These are phyloP conservation scores for Xylariaceae sp. DNA, from an alignment of 2,329 filamentous ascomycete genomes.

Conservation along the genomic window DNA sequence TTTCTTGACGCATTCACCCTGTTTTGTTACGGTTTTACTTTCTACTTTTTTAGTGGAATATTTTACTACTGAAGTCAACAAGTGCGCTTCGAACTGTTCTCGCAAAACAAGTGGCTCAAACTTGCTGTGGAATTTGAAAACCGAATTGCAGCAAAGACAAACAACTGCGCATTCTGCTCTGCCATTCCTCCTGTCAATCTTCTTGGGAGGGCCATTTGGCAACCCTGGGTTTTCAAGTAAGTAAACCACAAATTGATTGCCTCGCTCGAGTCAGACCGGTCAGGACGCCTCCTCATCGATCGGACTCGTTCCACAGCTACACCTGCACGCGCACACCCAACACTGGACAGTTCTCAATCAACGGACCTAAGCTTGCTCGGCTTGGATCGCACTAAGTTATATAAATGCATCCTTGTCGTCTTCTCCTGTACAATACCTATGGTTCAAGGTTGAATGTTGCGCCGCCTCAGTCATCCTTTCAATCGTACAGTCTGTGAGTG, in stretches of 20 bases:
- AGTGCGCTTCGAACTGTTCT: no score
- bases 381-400: no score
- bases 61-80: no score
- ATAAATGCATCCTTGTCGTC: constrained; percentile 3
- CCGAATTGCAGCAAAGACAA: no score
- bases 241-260: constrained; percentile 7
- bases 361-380: constrained; percentile 4
- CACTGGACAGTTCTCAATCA: constrained; percentile 4
- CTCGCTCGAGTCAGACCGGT: constrained; percentile 7
- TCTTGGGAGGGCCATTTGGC: not conserved
- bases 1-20: no score
- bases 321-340: no score
- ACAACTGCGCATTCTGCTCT: not conserved
- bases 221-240: constrained; percentile 8
- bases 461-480: constrained; percentile 2
- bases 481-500: constrained; percentile 6
- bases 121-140: no score
- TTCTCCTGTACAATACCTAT: not conserved
- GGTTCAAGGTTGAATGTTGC: not conserved
- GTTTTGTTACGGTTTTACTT: no score
- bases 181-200: not conserved
- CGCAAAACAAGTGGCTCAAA: no score
- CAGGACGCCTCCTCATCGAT: constrained; percentile 10
- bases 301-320: constrained; percentile 8
- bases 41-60: no score